Evolutionary conservation across 139 green algal species (phyloP).

Genomic region (Micromonas pusilla): DNA sequence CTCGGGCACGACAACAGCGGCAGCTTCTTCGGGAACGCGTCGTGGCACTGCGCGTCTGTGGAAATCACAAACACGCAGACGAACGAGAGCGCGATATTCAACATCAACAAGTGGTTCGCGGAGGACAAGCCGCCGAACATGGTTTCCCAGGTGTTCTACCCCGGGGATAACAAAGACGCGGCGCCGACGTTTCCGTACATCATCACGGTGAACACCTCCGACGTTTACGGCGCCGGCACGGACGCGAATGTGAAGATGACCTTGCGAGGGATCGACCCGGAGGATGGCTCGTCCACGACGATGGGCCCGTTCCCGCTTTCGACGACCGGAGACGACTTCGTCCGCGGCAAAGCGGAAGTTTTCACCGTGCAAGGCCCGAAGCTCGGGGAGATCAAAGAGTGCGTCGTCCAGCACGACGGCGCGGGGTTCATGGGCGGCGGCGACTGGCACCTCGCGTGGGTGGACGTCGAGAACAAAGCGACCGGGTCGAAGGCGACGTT

Average conservation of each 20-base stretch:
- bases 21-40: slow-evolving; percentile 35
- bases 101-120: slow-evolving; percentile 32
- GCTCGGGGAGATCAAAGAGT: background rate
- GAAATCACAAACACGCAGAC: slow-evolving; percentile 42
- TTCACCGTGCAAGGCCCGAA: background rate
- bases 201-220: slow-evolving; percentile 42
- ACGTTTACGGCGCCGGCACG: slow-evolving; percentile 48
- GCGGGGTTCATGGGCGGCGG: background rate
- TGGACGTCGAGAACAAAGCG: background rate
- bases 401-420: background rate
- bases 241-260: slow-evolving; percentile 59
- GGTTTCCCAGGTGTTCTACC: slow-evolving; percentile 18
- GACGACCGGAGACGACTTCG: slow-evolving; percentile 33
- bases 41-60: slow-evolving; percentile 60
- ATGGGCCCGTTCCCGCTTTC: background rate
- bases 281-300: slow-evolving; percentile 32
- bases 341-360: slow-evolving; percentile 32
- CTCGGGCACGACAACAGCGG: slow-evolving; percentile 66
- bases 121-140: slow-evolving; percentile 26
- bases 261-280: slow-evolving; percentile 2
- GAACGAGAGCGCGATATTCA: slow-evolving; percentile 19
- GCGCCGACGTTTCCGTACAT: background rate
- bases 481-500: slow-evolving; percentile 21
- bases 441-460: background rate
- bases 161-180: background rate